phyloP scores from a whole-genome alignment of 2,329 filamentous ascomycete genomes.

The Stylonectria norvegica region DNA sequence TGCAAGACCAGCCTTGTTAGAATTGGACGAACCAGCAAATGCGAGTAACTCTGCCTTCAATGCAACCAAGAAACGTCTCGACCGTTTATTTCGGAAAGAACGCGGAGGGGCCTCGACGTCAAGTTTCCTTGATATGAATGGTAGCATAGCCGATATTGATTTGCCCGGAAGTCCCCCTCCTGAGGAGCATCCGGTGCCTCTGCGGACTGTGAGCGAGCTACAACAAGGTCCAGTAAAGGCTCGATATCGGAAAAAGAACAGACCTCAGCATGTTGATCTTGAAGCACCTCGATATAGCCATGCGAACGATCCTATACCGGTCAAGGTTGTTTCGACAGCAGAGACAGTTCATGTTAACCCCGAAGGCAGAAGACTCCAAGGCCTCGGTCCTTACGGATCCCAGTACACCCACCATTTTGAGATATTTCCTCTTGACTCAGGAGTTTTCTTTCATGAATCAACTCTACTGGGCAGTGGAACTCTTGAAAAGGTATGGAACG shows the following conservation, averaged over 20 bases:
- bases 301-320: conserved; percentile 49
- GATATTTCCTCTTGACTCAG: conserved; percentile 53
- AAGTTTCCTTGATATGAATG: conserved; percentile 15
- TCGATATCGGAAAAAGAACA: conserved; percentile 42
- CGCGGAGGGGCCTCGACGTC: conserved; percentile 27
- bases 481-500: conserved; percentile 39
- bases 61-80: conserved; percentile 51
- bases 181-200: conserved; percentile 21
- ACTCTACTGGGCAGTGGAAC: conserved; percentile 57
- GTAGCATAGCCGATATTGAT: conserved; percentile 12
- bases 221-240: conserved; percentile 16
- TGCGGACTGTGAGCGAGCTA: conserved; percentile 13
- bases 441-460: conserved; percentile 57
- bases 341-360: conserved; percentile 11
- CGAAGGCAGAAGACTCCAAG: conserved; percentile 38
- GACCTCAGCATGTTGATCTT: conserved; percentile 45
- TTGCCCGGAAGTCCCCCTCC: conserved; percentile 21
- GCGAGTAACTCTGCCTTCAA: conserved; percentile 42
- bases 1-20: conserved; percentile 53
- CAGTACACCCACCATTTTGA: conserved; percentile 62
- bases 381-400: conserved; percentile 58
- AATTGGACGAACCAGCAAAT: conserved; percentile 41
- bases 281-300: conserved; percentile 51
- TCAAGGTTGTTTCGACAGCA: conserved; percentile 5
- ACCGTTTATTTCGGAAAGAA: conserved; percentile 49